These are phyloP conservation scores for Chaetomium olivaceum DNA, from an alignment of 2,329 filamentous ascomycete genomes.

Conservation along the genomic window DNA sequence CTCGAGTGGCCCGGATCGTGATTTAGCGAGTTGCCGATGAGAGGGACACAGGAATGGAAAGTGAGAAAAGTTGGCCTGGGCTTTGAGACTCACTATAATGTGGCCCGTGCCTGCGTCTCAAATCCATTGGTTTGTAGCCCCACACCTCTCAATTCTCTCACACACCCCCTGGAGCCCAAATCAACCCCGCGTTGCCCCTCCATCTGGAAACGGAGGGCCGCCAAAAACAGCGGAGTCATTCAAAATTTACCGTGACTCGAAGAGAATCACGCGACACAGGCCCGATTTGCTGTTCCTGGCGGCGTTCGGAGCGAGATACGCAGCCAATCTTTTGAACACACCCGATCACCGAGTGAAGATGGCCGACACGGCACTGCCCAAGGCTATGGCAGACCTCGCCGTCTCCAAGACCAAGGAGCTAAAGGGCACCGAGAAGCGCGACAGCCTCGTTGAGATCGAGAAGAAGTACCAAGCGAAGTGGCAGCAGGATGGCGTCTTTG, in stretches of 20 bases:
- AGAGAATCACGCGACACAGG: conserved; percentile 14
- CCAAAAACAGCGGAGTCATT: conserved; percentile 20
- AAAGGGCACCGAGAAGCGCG: conserved; percentile 79
- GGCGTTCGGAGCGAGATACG: not conserved
- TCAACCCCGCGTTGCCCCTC: conserved; percentile 31
- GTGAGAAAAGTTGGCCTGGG: not conserved
- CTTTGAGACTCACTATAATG: not conserved
- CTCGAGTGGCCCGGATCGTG: not conserved
- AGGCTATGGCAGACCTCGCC: conserved; percentile 53
- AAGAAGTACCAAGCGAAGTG: conserved; percentile 87
- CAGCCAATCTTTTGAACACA: not conserved
- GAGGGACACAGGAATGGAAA: not conserved
- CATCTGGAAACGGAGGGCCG: not conserved
- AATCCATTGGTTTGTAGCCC: not conserved
- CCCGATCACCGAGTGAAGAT: conserved; percentile 12
- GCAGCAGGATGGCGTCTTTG: conserved; percentile 76
- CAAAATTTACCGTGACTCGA: conserved; percentile 26
- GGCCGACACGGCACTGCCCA: conserved; percentile 39
- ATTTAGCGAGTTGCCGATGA: not conserved
- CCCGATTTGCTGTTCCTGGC: conserved; percentile 4
- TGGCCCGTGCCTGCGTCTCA: not conserved
- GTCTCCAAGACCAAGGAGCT: conserved; percentile 63
- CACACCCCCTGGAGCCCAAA: conserved; percentile 7
- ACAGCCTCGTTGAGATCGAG: conserved; percentile 77
- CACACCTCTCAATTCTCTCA: not conserved